Evolutionary conservation across 192 early-diverging fungal species (phyloP).

Genomic region (Rhizophagus sp.): DNA sequence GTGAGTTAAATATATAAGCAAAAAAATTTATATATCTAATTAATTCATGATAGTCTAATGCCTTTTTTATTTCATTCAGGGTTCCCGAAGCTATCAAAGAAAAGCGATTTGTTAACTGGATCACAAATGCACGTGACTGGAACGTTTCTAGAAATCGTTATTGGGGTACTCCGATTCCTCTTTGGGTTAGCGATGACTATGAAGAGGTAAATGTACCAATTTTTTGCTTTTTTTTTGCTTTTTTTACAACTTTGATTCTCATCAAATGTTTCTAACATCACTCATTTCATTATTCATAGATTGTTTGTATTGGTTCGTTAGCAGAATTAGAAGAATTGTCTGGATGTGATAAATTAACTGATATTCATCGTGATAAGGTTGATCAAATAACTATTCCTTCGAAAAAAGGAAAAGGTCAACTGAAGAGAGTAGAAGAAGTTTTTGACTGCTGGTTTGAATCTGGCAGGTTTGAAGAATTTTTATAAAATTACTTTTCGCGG

Average conservation of each 20-base stretch:
- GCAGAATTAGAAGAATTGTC: constrained; percentile 86
- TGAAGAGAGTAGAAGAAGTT: constrained; percentile 91
- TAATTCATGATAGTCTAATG: too few relatives aligned
- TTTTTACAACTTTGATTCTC: background rate
- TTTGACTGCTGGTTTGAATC: constrained; percentile 99
- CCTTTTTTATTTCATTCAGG: constrained; percentile 18
- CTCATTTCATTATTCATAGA: constrained; percentile 30
- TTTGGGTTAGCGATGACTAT: constrained; percentile 95
- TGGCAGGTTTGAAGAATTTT: constrained; percentile 43
- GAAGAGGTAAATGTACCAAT: constrained; percentile 54
- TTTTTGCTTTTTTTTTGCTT: background rate
- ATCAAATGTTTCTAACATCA: background rate
- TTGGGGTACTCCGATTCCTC: constrained; percentile 99
- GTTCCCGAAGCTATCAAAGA: constrained; percentile 96
- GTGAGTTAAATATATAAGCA: constrained; percentile 36
- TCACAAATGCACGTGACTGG: constrained; percentile 95
- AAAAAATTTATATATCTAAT: too few relatives aligned
- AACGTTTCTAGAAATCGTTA: constrained; percentile 96
- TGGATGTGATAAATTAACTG: constrained; percentile 81
- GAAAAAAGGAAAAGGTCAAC: constrained; percentile 76
- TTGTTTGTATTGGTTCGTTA: constrained; percentile 90
- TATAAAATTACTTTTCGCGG: background rate
- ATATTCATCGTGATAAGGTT: constrained; percentile 96
- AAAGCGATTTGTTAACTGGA: constrained; percentile 98
- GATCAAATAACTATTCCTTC: constrained; percentile 98